Base-by-base conservation (phyloP, 2,329 filamentous ascomycete genomes). In the Pestalotiopsis sp. region DNA sequence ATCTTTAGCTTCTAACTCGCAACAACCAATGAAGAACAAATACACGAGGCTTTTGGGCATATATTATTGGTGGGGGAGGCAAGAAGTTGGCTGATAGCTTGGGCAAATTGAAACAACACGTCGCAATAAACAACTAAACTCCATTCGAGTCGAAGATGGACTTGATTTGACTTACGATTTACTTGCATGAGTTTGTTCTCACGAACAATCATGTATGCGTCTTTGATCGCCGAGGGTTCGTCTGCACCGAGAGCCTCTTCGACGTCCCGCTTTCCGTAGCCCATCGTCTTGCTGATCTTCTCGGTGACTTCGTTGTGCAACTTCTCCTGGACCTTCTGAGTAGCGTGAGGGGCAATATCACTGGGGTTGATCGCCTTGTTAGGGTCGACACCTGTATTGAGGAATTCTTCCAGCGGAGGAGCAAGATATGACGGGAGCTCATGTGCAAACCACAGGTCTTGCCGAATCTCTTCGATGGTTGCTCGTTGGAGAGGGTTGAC, bases 161-260 rank as follows among this genome's bases (percentile, higher is more conserved):
- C 23, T 27, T 39, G 56, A 23, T 27, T 68, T 59, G 63, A 90
- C 93, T 89, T 85, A 97, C 93, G 94, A 79, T 94, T 97, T 67
- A 91, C 91, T 79, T 95, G 93, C 95, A 98, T 98, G 79, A 98
- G 88, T 80, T 98, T 96, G 79, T 98, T 98, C 81, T 99, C 96
- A 66, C 95, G 90, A 31, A 99, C 94, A 79, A 99, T 99, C 82
- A 98, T 91, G 82, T 98, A 99, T 1, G 96, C 96, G 81, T 99
- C 96, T 82, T 99, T 99, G 85, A 99, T 98, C 12, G 96, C 95
- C 69, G 95, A 98, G 13, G 96, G 96, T 79, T 99, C 96, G 66
- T 96, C 91, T 68, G 94, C 94, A 76, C 92, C 92, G 71, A 99
- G 84, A 25, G 96, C 95, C 80, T 98, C 96, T 78, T 98, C 93